phyloP scores from a whole-genome alignment of 1,139 yeast genomes.

The Yamadazyma dushanensis region DNA sequence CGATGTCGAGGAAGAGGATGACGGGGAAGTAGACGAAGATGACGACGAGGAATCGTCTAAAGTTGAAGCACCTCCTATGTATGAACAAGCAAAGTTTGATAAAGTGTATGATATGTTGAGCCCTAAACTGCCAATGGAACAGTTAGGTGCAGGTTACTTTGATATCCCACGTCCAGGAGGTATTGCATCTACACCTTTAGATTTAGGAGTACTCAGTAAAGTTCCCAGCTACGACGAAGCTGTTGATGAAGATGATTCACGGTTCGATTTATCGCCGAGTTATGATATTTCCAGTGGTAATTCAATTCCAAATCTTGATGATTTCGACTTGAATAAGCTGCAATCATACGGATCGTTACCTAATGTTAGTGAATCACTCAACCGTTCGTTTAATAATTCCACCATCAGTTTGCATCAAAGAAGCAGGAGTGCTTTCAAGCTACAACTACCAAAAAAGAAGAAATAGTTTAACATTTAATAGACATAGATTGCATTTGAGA shows the following conservation, averaged over 20 bases:
- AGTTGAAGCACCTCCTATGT: slow-evolving; percentile 43
- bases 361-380: background rate
- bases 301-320: slow-evolving; percentile 2
- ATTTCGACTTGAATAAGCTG: slow-evolving; percentile 3
- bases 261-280: slow-evolving; percentile 21
- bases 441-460: slow-evolving; percentile 12
- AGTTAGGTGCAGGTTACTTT: slow-evolving; percentile 25
- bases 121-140: slow-evolving; percentile 42
- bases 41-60: slow-evolving; percentile 31
- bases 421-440: slow-evolving; percentile 12
- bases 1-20: slow-evolving; percentile 9
- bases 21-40: slow-evolving; percentile 27
- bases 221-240: slow-evolving; percentile 27
- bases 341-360: slow-evolving; percentile 6
- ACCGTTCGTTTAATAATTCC: slow-evolving; percentile 3
- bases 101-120: slow-evolving; percentile 35
- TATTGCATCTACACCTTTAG: slow-evolving; percentile 13
- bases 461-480: no score
- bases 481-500: no score
- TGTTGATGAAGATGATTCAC: slow-evolving; percentile 18
- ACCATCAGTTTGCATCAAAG: slow-evolving; percentile 7
- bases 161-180: slow-evolving; percentile 16
- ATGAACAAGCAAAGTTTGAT: slow-evolving; percentile 39
- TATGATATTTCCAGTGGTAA: slow-evolving; percentile 12
- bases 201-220: slow-evolving; percentile 17